Base-by-base conservation (phyloP, 2,329 filamentous ascomycete genomes). In the Arthrobotrys iridis region DNA sequence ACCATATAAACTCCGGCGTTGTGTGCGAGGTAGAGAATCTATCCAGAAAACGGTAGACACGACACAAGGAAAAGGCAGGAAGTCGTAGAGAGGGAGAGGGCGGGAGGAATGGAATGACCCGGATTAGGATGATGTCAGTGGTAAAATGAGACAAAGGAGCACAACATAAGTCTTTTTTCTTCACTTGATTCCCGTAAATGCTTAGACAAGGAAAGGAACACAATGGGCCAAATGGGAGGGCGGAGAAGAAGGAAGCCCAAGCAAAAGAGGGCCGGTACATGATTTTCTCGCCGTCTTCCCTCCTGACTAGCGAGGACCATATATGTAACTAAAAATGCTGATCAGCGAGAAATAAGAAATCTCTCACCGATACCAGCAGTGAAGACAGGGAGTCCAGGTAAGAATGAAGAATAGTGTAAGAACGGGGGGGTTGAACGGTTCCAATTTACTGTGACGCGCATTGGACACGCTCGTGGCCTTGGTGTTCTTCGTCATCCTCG, bases 401-500 rank as follows among this genome's bases (percentile, higher is more conserved):
- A 18, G 15, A 3, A 33, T 26, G 10, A 37, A n/a, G 43, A 13
- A 13, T 28, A 6, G 8, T 35, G 15, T 15, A 4, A 26, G 22
- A 18, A 20, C 6, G 22, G 22, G 11, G 22, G 18, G 35, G 20
- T 40, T 3, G n/a, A 4, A 6, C 8, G 40, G 20, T 65, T 55
- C 35, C 40, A 79, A 45, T 83, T 88, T 93, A 95, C 87, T 95
- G 92, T 33, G 91, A 93, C 70, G 92, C 91, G 83, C 92, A 95
- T 85, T 95, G 92, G 72, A 95, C 91, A 77, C 92, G 88, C 85
- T 93, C 91, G 55, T 85, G 90, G 77, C 90, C 90, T 11, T 81
- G 82, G 77, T 88, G 86, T 50, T 92, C 90, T 48, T 93, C 89
- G 5, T 93, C 91, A 10, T 93, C 91, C 41, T 93, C 91, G 0